These are phyloP conservation scores for Sutorius eximius DNA, from an alignment of 1,284 basidiomycete species.

Conservation along the genomic window DNA sequence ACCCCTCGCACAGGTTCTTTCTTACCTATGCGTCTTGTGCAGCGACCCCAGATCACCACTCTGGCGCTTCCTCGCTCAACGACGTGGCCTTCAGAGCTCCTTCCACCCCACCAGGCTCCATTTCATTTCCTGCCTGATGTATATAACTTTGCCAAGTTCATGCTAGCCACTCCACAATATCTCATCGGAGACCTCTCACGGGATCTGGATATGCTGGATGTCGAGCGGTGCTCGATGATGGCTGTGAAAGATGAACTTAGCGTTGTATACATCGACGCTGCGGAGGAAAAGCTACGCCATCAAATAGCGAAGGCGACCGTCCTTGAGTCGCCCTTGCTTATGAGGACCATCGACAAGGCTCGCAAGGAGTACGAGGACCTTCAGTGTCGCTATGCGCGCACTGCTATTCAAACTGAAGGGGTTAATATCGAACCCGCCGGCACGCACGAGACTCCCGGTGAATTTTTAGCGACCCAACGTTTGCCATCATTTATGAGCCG, in stretches of 20 bases:
- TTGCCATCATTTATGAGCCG: conserved; percentile 11
- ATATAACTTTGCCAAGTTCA: conserved; percentile 87
- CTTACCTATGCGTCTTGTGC: conserved; percentile 86
- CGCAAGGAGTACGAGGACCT: conserved; percentile 60
- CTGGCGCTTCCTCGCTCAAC: conserved; percentile 90
- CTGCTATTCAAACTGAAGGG: conserved; percentile 42
- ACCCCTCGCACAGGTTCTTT: conserved; percentile 52
- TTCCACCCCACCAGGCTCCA: conserved; percentile 90
- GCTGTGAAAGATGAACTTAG: conserved; percentile 76
- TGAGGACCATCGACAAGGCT: conserved; percentile 60
- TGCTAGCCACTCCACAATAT: conserved; percentile 91
- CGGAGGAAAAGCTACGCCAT: conserved; percentile 69
- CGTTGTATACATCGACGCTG: conserved; percentile 78
- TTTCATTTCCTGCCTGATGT: conserved; percentile 97
- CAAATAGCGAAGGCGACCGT: conserved; percentile 79
- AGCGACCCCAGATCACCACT: conserved; percentile 92
- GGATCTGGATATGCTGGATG: conserved; percentile 73
- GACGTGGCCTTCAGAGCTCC: conserved; percentile 91
- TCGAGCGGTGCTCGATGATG: conserved; percentile 64
- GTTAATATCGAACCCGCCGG: conserved; percentile 27
- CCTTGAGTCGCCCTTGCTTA: conserved; percentile 64
- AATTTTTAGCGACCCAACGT: conserved; percentile 48
- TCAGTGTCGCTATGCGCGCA: conserved; percentile 39
- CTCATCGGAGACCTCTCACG: conserved; percentile 71
- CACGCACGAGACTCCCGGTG: conserved; percentile 45